Base-by-base conservation (phyloP, 306 rosid species). In the Citrullus mucosospermus region DNA sequence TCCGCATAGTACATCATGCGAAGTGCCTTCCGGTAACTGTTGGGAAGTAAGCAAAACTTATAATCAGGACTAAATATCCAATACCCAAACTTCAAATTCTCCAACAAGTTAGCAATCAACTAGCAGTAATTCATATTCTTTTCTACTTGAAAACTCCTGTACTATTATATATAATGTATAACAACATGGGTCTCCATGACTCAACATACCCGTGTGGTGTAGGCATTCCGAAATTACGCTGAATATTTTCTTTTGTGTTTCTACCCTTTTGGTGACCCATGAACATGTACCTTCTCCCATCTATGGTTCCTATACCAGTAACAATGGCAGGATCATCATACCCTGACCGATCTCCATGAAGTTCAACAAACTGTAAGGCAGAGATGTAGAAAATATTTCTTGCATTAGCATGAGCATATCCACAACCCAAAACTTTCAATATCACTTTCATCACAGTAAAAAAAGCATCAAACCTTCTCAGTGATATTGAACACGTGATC, bases 191-290 rank as follows among this genome's bases (percentile, higher is more conserved):
- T 81, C 62, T 70, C 62, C 17, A 63, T 80, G 32, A 70, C 41
- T 43, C 63, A 61, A 73, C 93, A 74, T 91, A 91, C 99, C 99
- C 99, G 81, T 95, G 99, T 13, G 99, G 99, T 67, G 99, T 95
- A 73, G 99, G 97, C 99, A 95, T 95, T 78, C 97, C 99, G 78
- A 95, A 95, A 86, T 95, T 95, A 44, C 99, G 97, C 82, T 85
- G 81, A 81, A 95, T 90, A 80, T 91, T 92, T 83, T 95, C 99
- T 79, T 95, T 95, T 6, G 97, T 95, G 84, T 95, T 92, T 85
- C 99, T 90, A 78, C 99, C 99, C 85, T 92, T 95, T 80, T 95
- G 99, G 77, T 95, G 99, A 84, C 99, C 99, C 20, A 95, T 91
- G 90, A 95, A 90, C 97, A 95, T 87, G 87, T 89, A 92, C 51